Conservation (phyloP, 176 grass and related monocot species). For the Triticum timopheevii region DNA sequence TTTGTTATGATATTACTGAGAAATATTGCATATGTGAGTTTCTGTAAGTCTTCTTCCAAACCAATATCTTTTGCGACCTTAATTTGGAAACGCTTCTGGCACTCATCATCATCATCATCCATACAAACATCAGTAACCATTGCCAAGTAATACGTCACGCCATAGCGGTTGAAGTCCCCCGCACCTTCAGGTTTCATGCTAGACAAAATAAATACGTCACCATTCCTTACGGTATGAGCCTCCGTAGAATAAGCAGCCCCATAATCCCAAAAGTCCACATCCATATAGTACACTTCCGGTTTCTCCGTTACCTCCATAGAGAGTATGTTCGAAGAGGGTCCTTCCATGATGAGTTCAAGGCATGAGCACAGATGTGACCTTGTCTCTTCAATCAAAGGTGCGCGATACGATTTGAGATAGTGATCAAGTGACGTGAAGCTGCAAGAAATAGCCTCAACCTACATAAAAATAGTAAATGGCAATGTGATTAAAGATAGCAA, state of each 20-base stretch:
- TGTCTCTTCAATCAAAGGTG: conserved; percentile 75
- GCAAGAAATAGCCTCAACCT: conserved; percentile 52
- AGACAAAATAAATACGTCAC: conserved; percentile 68
- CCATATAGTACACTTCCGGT: conserved; percentile 31
- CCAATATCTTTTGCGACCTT: conserved; percentile 28
- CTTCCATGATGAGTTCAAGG: conserved; percentile 47
- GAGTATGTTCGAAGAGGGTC: conserved; percentile 46
- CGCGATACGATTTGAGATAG: conserved; percentile 51
- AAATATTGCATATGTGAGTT: conserved; percentile 47
- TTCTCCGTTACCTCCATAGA: conserved; percentile 29
- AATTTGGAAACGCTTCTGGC: conserved; percentile 43
- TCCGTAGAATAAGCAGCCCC: conserved; percentile 23
- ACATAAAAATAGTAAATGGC: background rate
- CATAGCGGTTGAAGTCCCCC: conserved; percentile 44
- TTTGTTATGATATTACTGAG: conserved; percentile 51
- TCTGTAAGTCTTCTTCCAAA: conserved; percentile 15
- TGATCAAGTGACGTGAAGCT: conserved; percentile 35
- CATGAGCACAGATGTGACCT: conserved; percentile 47
- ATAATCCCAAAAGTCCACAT: conserved; percentile 54
- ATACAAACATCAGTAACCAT: conserved; percentile 55
- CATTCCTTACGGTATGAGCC: conserved; percentile 42
- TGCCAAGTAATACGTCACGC: conserved; percentile 43
- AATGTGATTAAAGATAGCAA: background rate
- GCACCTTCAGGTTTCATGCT: conserved; percentile 40
- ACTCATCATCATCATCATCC: conserved; percentile 25